phyloP scores from a whole-genome alignment of 1,139 yeast species.

The Suhomyces bribrorum region DNA sequence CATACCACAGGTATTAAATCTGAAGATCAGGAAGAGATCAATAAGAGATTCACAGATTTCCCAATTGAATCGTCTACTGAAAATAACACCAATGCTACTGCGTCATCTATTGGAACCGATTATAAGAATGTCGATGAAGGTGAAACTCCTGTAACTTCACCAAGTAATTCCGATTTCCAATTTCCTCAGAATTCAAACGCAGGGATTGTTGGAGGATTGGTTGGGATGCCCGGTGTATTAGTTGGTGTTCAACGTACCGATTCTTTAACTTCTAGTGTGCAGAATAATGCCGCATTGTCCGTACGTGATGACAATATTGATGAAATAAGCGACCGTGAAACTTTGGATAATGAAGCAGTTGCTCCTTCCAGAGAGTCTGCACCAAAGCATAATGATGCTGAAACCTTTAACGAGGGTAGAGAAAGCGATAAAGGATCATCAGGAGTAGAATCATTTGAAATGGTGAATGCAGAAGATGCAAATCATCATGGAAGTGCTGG shows the following conservation, averaged over 20 bases:
- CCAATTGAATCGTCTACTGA: slow-evolving; percentile 20
- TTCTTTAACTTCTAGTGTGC: slow-evolving; percentile 86
- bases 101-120: slow-evolving; percentile 40
- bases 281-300: slow-evolving; percentile 87
- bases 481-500: slow-evolving; percentile 12
- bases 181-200: slow-evolving; percentile 48
- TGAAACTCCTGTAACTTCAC: slow-evolving; percentile 61
- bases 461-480: slow-evolving; percentile 53
- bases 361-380: slow-evolving; percentile 17
- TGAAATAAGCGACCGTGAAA: slow-evolving; percentile 62
- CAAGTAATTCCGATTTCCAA: slow-evolving; percentile 53
- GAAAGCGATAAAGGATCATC: slow-evolving; percentile 46
- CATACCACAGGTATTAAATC: slow-evolving; percentile 5
- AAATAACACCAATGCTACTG: slow-evolving; percentile 29
- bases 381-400: slow-evolving; percentile 21
- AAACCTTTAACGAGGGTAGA: slow-evolving; percentile 20
- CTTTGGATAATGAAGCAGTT: slow-evolving; percentile 38
- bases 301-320: slow-evolving; percentile 73
- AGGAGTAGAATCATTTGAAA: slow-evolving; percentile 46
- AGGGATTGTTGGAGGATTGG: slow-evolving; percentile 42
- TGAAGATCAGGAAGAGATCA: slow-evolving; percentile 7
- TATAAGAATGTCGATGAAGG: slow-evolving; percentile 29
- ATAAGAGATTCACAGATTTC: slow-evolving; percentile 20
- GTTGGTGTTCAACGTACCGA: slow-evolving; percentile 61
- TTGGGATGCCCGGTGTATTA: slow-evolving; percentile 50